Evolutionary conservation across 495 filamentous ascomycete species (phyloP).

Genomic region (Tuber aestivum): DNA sequence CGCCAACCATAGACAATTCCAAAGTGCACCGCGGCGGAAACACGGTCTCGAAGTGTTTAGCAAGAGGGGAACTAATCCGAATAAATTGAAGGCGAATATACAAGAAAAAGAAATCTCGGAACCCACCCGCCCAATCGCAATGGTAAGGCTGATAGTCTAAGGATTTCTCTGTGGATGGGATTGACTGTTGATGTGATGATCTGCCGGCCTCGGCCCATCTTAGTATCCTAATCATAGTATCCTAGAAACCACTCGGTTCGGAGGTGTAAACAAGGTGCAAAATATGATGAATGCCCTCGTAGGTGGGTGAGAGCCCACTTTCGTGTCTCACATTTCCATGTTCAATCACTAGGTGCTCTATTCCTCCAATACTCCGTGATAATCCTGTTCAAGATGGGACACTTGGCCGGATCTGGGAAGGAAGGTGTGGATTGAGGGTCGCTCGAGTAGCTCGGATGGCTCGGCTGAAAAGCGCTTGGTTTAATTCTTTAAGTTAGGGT

Average conservation of each 20-base stretch:
- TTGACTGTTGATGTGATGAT: not conserved
- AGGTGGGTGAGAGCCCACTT: not conserved
- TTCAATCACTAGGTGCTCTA: not conserved
- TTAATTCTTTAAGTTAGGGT: not conserved
- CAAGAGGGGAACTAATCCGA: no score
- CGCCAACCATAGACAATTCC: not conserved
- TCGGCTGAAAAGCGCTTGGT: not conserved
- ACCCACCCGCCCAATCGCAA: not conserved
- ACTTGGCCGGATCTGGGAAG: not conserved
- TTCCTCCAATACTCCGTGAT: not conserved
- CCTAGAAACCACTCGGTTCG: not conserved
- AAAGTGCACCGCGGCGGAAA: not conserved
- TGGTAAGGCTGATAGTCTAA: not conserved
- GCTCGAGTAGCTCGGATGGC: no score
- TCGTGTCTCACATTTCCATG: not conserved
- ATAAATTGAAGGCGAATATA: not conserved
- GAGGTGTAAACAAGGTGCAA: not conserved
- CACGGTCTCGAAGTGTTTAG: not conserved
- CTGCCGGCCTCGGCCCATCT: not conserved
- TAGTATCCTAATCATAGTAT: not conserved
- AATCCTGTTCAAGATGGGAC: not conserved
- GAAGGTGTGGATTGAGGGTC: not conserved
- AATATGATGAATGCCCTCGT: not conserved
- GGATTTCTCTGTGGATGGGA: not conserved
- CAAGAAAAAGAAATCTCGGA: not conserved